Conservation (phyloP, 2,329 filamentous ascomycete genomes). For the Diaporthe batatas region DNA sequence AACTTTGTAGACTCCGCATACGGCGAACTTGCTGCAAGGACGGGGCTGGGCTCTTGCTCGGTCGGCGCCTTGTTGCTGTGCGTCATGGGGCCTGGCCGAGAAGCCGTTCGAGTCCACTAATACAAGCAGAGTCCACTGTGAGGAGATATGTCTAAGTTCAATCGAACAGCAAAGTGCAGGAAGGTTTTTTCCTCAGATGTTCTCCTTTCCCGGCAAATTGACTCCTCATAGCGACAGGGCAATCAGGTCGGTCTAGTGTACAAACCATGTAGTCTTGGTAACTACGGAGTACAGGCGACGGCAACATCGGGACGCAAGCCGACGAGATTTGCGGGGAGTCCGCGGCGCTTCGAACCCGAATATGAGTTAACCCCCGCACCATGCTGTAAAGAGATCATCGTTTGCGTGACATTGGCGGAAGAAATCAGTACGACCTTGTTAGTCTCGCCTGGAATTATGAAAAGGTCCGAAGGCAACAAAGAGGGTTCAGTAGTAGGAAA, state of each 20-base stretch:
- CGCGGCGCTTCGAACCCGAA: neutral
- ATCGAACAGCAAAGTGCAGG: neutral
- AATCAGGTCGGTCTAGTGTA: neutral
- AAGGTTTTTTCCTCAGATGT: neutral
- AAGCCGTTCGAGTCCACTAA: neutral
- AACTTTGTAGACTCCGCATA: too few species aligned
- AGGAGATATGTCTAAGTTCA: neutral
- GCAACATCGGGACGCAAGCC: slow-evolving; percentile 26
- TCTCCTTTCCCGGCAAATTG: neutral
- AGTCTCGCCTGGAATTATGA: slow-evolving; percentile 7
- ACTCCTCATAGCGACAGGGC: neutral
- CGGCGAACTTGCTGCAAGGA: neutral
- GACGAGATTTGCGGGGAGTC: slow-evolving; percentile 18
- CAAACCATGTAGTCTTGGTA: slow-evolving; percentile 5
- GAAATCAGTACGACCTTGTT: slow-evolving; percentile 7
- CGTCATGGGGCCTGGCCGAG: neutral
- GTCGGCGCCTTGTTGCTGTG: neutral
- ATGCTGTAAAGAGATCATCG: neutral
- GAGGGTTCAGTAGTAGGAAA: neutral
- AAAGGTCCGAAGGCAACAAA: neutral
- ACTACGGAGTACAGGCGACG: neutral
- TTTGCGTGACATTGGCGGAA: slow-evolving; percentile 28
- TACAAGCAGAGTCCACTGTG: neutral
- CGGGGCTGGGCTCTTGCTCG: neutral
- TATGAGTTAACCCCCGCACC: slow-evolving; percentile 13